phyloP scores from a whole-genome alignment of 2,329 filamentous ascomycete genomes.

The Colletotrichum lupini region DNA sequence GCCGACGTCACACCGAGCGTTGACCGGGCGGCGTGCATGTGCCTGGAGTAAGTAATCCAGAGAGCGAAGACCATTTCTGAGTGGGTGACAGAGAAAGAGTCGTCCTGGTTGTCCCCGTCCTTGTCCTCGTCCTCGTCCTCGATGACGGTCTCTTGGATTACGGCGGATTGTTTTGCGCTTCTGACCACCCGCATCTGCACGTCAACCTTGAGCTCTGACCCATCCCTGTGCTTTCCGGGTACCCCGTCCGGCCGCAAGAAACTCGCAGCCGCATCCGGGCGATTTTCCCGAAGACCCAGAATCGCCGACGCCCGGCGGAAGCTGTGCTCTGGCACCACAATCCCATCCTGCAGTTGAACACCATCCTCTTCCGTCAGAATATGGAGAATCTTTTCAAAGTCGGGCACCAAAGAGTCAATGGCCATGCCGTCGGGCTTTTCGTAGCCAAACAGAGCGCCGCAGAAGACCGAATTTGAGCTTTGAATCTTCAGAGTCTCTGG shows the following conservation, averaged over 20 bases:
- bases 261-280: constrained; percentile 79
- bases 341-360: constrained; percentile 86
- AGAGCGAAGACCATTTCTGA: constrained; percentile 91
- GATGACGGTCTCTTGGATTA: constrained; percentile 72
- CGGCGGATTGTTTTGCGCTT: constrained; percentile 76
- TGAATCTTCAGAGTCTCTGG: constrained; percentile 81
- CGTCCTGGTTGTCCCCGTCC: constrained; percentile 50
- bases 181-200: constrained; percentile 97
- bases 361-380: constrained; percentile 89
- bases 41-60: constrained; percentile 96
- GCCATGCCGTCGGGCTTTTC: constrained; percentile 83
- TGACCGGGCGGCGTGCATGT: constrained; percentile 81
- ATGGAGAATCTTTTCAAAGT: constrained; percentile 85
- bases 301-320: constrained; percentile 91
- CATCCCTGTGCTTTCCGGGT: constrained; percentile 87
- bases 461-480: constrained; percentile 96
- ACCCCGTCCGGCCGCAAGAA: constrained; percentile 89
- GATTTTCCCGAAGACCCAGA: constrained; percentile 84
- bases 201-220: constrained; percentile 91
- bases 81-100: constrained; percentile 60
- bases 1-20: constrained; percentile 71
- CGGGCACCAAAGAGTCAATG: constrained; percentile 84
- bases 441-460: constrained; percentile 90
- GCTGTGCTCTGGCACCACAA: constrained; percentile 95
- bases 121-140: constrained; percentile 61